Evolutionary conservation across 2,329 filamentous ascomycete genomes (phyloP), one percentile per base, ranked within the genome.

Genomic region (Penicillium palitans): DNA sequence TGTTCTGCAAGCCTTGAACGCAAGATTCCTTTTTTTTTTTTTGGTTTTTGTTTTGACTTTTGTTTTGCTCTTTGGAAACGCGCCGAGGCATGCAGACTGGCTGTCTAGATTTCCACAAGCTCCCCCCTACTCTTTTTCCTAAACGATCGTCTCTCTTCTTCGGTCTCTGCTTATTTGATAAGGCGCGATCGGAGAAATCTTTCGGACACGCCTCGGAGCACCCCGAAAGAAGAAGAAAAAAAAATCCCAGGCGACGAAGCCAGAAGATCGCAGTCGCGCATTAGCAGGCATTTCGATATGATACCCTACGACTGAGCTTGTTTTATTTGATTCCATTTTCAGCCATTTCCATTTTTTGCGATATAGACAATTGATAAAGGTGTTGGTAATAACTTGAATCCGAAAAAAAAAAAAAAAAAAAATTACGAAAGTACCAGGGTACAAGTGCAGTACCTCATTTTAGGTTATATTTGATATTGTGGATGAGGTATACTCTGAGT

Each of bases 241-340:
- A 63, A 61, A 52, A 48, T 50, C 48, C 57, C 60, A 56, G 62
- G 60, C 61, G 51, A 62, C 60, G 45, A 63, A 66, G 62, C 65
- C 64, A 62, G 61, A 68, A 66, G 68, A 71, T 71, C 65, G 67
- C 71, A 70, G 71, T 73, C 70, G 66, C 70, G 66, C 67, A 72
- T 73, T 73, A 75, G 72, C 72, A 73, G 72, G 72, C 72, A 73
- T 75, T 74, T 73, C 69, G 71, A 73, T 74, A 74, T 74, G 72
- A 75, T 75, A 75, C 72, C 72, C 72, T 74, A 74, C 71, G 71
- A 70, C 71, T 70, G 70, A 73, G 69, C 70, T 73, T 74, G 64
- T 65, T 64, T 60, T 59, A 61, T 60, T 62, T 59, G 59, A 55
- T 57, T 58, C 33, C 48, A 57, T 58, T 60, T 57, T 52, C 49